Base-by-base conservation (phyloP, 331 rosid species). In the Dryas integrifolia region DNA sequence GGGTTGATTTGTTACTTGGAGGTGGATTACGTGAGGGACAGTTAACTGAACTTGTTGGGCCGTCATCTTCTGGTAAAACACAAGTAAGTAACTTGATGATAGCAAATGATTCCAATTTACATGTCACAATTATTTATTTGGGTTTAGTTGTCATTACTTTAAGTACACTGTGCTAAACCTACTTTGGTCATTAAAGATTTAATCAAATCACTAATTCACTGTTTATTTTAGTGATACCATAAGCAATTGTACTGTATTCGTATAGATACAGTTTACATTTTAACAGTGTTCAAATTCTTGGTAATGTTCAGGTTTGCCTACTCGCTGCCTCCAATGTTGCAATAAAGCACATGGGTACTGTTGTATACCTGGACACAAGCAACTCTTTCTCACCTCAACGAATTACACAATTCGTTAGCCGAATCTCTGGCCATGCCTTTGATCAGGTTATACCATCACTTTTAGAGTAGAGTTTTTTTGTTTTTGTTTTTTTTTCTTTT, bases 61-160 rank as follows among this genome's bases (percentile, higher is more conserved):
- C 93, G 3, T 92, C 98, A 21, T 85, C 97, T 6, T 92, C 89
- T 58, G 96, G 97, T 61, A 92, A 90, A 85, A 92, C 97, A 52
- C 96, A 88, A 83, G 98, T 90, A 60, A 82, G 81, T 13, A 53
- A 44, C 41, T 53, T 72, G 35, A 24, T 35, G 30, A 52, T 43
- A 11, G 30, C 21, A 14, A 60, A 60, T 48, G 38, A 13, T 50
- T 50, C 49, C 47, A 63, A 48, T 8, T n/a, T 50, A 49, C 47
- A 35, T 3, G 5, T 66, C 70, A 26, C 44, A 48, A 3, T 47
- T 7, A 0, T 24, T 66, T 35, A 7, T 24, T 47, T 13, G 51
- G 45, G 44, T 24, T 21, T 46, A 9, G 45, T 14, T 51, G 1
- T 15, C 47, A 13, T 30, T 30, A 38, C 45, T 48, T 49, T 48